Evolutionary conservation across 768 basidiomycete genomes (phyloP).

Genomic region (Arthromyces matolae): DNA sequence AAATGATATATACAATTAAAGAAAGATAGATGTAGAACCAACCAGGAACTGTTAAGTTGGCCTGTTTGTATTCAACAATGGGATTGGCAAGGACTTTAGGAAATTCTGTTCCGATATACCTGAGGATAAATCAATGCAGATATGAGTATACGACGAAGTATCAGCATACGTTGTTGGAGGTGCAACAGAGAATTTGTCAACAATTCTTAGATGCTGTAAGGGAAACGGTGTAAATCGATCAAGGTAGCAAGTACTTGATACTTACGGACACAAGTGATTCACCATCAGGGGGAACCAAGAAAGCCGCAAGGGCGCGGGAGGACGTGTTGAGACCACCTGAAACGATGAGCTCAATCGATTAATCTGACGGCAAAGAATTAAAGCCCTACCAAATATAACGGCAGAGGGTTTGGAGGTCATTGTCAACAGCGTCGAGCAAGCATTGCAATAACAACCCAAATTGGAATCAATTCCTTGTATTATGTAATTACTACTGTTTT

Average conservation of each 20-base stretch:
- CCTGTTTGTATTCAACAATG: conserved; percentile 77
- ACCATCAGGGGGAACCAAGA: conserved; percentile 64
- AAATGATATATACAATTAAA: conserved; percentile 14
- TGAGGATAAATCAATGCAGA: conserved; percentile 23
- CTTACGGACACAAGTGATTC: conserved; percentile 71
- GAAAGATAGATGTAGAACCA: conserved; percentile 22
- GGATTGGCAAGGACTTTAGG: conserved; percentile 63
- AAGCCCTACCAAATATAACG: conserved; percentile 68
- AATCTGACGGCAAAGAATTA: conserved; percentile 1
- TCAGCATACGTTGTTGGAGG: conserved; percentile 69
- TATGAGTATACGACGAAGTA: conserved; percentile 17
- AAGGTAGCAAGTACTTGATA: conserved; percentile 10
- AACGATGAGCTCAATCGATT: conserved; percentile 2
- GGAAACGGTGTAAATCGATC: conserved; percentile 16
- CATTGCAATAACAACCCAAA: conserved; percentile 11
- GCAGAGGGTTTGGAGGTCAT: conserved; percentile 53
- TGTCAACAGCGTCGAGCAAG: conserved; percentile 5
- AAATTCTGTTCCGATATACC: conserved; percentile 78
- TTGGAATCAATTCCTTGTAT: conserved; percentile 14
- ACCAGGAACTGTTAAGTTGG: conserved; percentile 74
- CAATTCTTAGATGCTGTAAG: conserved; percentile 60
- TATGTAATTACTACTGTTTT: conserved; percentile 15
- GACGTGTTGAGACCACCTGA: conserved; percentile 80
- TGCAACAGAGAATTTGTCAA: conserved; percentile 68
- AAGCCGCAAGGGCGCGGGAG: conserved; percentile 65